A percentile compares a stretch with the other conserved stretches of the same genome.
Conservation (phyloP, 768 basidiomycete species). For the Nevesoporus exiguus region DNA sequence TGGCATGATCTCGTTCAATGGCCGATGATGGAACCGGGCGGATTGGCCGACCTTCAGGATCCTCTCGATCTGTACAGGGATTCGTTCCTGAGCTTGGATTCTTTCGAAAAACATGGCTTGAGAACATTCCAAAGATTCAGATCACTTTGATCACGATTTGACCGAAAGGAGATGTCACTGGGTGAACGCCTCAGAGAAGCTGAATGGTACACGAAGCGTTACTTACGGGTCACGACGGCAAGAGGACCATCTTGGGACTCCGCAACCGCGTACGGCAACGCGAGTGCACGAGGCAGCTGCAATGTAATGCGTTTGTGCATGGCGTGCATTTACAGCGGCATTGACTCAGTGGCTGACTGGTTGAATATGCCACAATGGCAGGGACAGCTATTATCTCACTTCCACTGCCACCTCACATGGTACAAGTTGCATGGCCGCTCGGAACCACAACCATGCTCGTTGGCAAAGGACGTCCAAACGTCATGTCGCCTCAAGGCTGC, state of each 20-base stretch:
- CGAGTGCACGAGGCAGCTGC: conserved; percentile 24
- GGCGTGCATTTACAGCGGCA: conserved; percentile 14
- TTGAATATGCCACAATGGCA: conserved; percentile 4
- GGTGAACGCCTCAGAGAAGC: background rate
- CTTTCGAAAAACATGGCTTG: conserved; percentile 7
- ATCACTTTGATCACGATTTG: conserved; percentile 1
- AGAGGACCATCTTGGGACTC: conserved; percentile 14
- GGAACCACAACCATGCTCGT: background rate
- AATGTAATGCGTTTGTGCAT: conserved; percentile 16
- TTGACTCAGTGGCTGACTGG: conserved; percentile 2
- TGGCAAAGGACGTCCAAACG: background rate
- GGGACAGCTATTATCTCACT: conserved; percentile 15
- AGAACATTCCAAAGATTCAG: conserved; percentile 9
- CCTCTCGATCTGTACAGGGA: conserved; percentile 13
- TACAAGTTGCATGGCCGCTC: conserved; percentile 4
- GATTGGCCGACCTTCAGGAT: conserved; percentile 18
- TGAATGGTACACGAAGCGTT: background rate
- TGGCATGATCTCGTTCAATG: conserved; percentile 17
- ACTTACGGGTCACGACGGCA: background rate
- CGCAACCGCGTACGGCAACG: conserved; percentile 20
- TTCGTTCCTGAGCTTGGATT: conserved; percentile 8
- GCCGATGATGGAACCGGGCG: conserved; percentile 12
- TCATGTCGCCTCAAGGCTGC: background rate
- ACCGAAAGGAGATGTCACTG: background rate
- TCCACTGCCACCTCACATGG: conserved; percentile 4